Percentiles rank a stretch among this genome's conserved stretches.
phyloP scores from a whole-genome alignment of 1,139 yeast species.

The Suhomyces wounanorum region DNA sequence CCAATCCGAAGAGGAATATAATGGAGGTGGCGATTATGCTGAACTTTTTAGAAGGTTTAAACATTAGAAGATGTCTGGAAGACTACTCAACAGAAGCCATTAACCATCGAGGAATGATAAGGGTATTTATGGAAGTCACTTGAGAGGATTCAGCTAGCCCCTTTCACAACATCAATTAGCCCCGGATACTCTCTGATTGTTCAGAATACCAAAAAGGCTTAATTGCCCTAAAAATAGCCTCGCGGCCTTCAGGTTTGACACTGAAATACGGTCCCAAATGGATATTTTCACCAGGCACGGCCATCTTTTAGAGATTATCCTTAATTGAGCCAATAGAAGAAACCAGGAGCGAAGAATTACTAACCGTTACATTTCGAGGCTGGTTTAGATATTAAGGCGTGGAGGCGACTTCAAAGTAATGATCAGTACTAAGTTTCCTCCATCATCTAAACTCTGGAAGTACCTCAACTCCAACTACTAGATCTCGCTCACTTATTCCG shows the following conservation, averaged over 20 bases:
- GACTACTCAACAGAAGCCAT: background rate
- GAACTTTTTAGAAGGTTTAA: constrained; percentile 1
- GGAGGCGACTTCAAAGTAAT: background rate
- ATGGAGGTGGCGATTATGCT: constrained; percentile 3
- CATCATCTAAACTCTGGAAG: background rate
- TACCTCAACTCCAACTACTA: background rate
- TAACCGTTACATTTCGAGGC: background rate
- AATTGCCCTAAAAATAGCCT: constrained; percentile 4
- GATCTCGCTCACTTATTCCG: background rate
- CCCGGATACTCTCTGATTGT: background rate
- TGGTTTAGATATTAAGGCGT: background rate
- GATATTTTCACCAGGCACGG: background rate
- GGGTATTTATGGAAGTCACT: background rate
- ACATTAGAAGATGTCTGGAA: background rate
- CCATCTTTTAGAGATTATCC: background rate
- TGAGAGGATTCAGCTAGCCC: background rate
- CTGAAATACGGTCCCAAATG: background rate
- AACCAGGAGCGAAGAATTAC: background rate
- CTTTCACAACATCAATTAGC: background rate
- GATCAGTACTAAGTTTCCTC: background rate
- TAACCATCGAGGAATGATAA: background rate
- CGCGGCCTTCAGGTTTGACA: background rate
- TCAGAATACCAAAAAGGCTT: background rate
- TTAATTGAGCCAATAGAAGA: background rate
- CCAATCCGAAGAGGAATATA: constrained; percentile 5